Conservation (phyloP, 2,329 filamentous ascomycete genomes). For the Rhynchosporium agropyri region DNA sequence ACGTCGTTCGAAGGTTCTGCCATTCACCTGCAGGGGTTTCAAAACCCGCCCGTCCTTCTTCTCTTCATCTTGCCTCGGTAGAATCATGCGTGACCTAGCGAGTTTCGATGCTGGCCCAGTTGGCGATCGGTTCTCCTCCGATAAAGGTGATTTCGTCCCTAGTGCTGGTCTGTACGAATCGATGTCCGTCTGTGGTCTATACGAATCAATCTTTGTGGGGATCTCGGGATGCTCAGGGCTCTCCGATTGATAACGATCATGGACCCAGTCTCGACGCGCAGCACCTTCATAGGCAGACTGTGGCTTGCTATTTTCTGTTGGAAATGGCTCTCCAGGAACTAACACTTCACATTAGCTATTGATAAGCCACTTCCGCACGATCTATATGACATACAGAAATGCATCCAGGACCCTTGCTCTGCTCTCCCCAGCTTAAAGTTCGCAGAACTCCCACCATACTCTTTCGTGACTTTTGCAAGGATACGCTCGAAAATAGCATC, state of each 20-base stretch:
- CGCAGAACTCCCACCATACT: neutral
- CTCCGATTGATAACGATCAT: conserved; percentile 8
- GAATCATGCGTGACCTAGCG: too few species aligned
- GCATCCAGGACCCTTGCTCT: conserved; percentile 21
- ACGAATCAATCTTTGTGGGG: neutral
- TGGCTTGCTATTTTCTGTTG: neutral
- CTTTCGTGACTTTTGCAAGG: neutral
- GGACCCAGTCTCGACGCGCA: conserved; percentile 5
- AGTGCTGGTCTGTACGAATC: neutral
- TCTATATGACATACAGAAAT: conserved; percentile 23
- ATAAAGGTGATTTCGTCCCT: neutral
- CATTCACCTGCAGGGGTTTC: neutral
- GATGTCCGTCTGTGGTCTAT: neutral
- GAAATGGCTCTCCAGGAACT: conserved; percentile 15
- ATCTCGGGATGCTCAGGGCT: neutral
- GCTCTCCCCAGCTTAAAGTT: conserved; percentile 16
- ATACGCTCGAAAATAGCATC: neutral
- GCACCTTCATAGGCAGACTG: neutral
- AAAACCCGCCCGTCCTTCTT: neutral
- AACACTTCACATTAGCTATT: neutral
- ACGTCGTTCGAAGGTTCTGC: neutral
- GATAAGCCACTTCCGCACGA: too few species aligned
- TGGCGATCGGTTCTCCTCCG: neutral
- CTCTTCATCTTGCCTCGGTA: neutral
- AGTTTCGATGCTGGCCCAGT: neutral